Evolutionary conservation across 2,329 filamentous ascomycete species (phyloP), one percentile per base, ranked within the genome.

Genomic region (Cladosporium sphaerospermum): DNA sequence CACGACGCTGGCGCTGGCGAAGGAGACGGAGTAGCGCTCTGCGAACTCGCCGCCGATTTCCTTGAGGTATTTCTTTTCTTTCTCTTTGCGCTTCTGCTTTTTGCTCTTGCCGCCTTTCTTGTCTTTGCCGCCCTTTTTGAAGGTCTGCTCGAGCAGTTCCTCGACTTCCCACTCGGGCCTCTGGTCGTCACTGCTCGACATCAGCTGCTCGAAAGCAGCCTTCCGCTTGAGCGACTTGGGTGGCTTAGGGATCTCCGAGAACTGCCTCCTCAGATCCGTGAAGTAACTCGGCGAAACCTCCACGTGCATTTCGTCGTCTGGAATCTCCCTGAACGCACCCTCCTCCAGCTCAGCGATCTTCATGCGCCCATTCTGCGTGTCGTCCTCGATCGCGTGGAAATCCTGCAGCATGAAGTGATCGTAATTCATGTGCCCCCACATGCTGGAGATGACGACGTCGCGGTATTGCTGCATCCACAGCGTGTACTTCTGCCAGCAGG

Each of bases 351-450:
- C 45, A 14, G 58, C 43, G 18, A 51, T 37, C 14, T 51, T 45
- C 72, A 75, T 74, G 14, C 58, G 63, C 4, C 75, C 75, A 34
- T 70, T 67, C 55, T 70, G 68, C 1, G 75, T 71, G 23, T 74
- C 71, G 45, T 89, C 77, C 56, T 87, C 78, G 51, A 96, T 78
- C 1, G 95, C 81, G 39, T 86, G 78, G 54, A 84, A 88, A 67
- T 97, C 92, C 62, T 96, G 89, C 13, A 99, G 74, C 65, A 97
- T 80, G 70, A 99, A 99, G 69, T 99, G 93, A 63, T 99, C 93
- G 59, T 96, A 88, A 65, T 99, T 99, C 93, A 99, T 97, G 68
- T 99, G 93, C 1, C 92, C 93, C 65, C 87, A 99, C 5, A 95
- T 66, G 23, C 83, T 83, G 10, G 81, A 83, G 16, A 91, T 78